Percentiles rank a stretch among this genome's conserved stretches.
Conservation (phyloP, 2,329 filamentous ascomycete genomes). For the Talaromyces sp. region DNA sequence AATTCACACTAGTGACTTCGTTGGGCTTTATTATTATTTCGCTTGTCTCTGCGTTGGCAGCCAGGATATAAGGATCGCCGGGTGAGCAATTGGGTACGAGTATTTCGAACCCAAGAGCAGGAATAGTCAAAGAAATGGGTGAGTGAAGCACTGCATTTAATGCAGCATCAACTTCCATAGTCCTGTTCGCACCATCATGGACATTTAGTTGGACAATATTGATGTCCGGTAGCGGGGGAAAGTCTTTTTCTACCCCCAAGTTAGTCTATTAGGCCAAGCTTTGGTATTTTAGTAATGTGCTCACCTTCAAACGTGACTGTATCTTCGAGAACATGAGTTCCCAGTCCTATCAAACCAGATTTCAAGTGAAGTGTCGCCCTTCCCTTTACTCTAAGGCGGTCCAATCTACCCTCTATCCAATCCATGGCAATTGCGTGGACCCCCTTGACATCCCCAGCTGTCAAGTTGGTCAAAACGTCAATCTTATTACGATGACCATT, state of each 20-base stretch:
- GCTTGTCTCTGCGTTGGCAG: slow-evolving; percentile 75
- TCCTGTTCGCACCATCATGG: slow-evolving; percentile 67
- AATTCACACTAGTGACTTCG: slow-evolving; percentile 67
- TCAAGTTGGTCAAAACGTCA: slow-evolving; percentile 76
- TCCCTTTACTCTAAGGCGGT: slow-evolving; percentile 70
- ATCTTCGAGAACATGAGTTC: slow-evolving; percentile 74
- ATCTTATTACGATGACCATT: slow-evolving; percentile 77
- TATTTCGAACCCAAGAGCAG: slow-evolving; percentile 80
- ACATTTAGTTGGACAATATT: slow-evolving; percentile 81
- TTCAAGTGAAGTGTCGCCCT: slow-evolving; percentile 73
- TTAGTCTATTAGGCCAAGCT: background rate
- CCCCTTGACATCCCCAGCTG: slow-evolving; percentile 74
- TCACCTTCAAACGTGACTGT: slow-evolving; percentile 81
- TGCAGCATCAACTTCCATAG: slow-evolving; percentile 79
- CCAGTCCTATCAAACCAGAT: slow-evolving; percentile 77
- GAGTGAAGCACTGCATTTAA: slow-evolving; percentile 74
- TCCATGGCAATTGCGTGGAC: slow-evolving; percentile 82
- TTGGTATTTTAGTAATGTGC: slow-evolving; percentile 53
- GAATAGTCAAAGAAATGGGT: slow-evolving; percentile 74
- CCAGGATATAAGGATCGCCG: slow-evolving; percentile 71
- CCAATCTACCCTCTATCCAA: slow-evolving; percentile 79
- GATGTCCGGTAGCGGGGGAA: slow-evolving; percentile 79
- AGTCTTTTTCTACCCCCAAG: slow-evolving; percentile 52
- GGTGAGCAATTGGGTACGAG: slow-evolving; percentile 79
- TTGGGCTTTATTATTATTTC: slow-evolving; percentile 69